Conservation (phyloP, 306 rosid species). For the Datisca glomerata region DNA sequence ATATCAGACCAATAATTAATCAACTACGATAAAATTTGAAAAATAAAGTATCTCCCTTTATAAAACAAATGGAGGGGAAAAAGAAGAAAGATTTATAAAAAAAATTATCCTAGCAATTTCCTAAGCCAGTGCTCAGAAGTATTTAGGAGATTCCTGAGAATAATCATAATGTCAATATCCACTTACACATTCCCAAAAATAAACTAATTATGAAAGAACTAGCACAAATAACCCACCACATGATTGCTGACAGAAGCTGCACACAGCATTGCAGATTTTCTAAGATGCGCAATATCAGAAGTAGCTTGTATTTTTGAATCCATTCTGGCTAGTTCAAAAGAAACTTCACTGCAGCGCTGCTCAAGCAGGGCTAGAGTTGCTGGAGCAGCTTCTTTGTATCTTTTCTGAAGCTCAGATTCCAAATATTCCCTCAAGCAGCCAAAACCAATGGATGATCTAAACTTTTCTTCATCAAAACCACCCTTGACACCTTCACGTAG, state of each 20-base stretch:
- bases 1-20: no score
- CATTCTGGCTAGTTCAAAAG: conserved; percentile 48
- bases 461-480: conserved; percentile 90
- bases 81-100: no score
- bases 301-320: conserved; percentile 73
- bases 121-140: no score
- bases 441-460: conserved; percentile 62
- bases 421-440: conserved; percentile 63
- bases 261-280: conserved; percentile 70
- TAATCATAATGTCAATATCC: not conserved
- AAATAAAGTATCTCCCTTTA: no score
- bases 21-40: no score
- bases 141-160: not conserved
- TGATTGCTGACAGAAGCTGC: conserved; percentile 83
- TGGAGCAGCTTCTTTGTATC: conserved; percentile 96
- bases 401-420: conserved; percentile 90
- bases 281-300: conserved; percentile 80
- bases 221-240: conserved; percentile 48
- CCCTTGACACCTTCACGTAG: conserved; percentile 76
- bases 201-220: conserved; percentile 2
- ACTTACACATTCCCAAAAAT: not conserved
- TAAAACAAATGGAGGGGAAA: no score
- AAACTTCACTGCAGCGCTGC: conserved; percentile 82
- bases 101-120: no score
- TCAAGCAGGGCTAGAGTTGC: conserved; percentile 94